Base-by-base conservation (phyloP, 2,329 filamentous ascomycete genomes). In the Colletotrichum lentis region DNA sequence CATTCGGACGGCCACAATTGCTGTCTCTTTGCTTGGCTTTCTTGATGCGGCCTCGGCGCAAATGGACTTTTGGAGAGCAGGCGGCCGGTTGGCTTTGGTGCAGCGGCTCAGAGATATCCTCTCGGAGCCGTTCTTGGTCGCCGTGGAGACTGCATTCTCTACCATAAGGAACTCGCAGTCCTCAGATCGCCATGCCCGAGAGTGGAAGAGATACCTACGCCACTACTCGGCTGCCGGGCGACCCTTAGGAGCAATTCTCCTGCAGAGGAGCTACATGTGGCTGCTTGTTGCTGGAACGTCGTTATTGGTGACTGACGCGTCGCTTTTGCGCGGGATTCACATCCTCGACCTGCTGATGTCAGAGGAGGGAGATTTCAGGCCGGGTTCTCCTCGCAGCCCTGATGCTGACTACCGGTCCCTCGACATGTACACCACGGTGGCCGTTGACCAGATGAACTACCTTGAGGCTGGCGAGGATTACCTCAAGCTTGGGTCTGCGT, bases 391-490 rank as follows among this genome's bases (percentile, higher is more conserved):
- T 20, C 78, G 75, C 52, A 80, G 78, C 57, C 77, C 79, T 1
- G 85, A 89, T 60, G 82, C 80, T 5, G 85, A 90, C 69, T 82
- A 83, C 65, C 81, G 79, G 53, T 87, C 85, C 0, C 80, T 91
- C 46, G 87, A 90, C 70, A 81, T 83, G 11, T 87, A 96, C 71
- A 88, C 92, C 1, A 87, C 87, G 54, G 87, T 97, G 71, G 90
- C 94, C 41, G 84, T 88, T 12, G 91, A 97, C 69, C 91, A 97
- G 76, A 93, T 98, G 84, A 89, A 90, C 73, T 88, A 94, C 58
- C 83, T 99, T 22, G 94, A 98, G 72, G 93, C 94, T 56, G 92
- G 92, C 67, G 91, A 93, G 1, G 96, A 98, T 78, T 98, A 97
- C 77, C 84, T 97, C 50, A 90, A 92, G 73, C 87, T 98, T 66